These are phyloP conservation scores for Citrullus mucosospermus DNA, from an alignment of 306 rosid species.

Conservation along the genomic window DNA sequence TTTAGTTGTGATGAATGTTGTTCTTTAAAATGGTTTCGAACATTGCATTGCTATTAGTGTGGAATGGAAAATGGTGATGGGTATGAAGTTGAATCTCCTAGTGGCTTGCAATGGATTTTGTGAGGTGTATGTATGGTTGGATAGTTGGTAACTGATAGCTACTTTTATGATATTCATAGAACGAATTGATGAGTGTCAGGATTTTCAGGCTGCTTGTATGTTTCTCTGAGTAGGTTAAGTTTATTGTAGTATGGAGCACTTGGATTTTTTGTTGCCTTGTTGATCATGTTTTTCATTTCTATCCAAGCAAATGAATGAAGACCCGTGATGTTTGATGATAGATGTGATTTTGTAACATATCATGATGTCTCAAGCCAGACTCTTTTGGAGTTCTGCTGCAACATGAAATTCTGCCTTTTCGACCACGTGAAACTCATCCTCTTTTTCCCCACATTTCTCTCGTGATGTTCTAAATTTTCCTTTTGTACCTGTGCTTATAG, in stretches of 20 bases:
- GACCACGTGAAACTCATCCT: not conserved
- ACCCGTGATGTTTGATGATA: not conserved
- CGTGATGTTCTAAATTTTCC: not conserved
- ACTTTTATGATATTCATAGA: not conserved
- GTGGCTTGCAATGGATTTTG: not conserved
- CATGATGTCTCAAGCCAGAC: not conserved
- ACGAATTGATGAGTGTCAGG: not conserved
- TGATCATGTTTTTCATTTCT: not conserved
- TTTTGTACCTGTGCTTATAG: not conserved
- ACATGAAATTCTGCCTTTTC: not conserved
- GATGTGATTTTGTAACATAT: not conserved
- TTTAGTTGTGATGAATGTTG: conserved; percentile 3
- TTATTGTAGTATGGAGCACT: not conserved
- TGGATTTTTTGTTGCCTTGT: not conserved
- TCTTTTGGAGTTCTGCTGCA: not conserved
- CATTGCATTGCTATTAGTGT: not conserved
- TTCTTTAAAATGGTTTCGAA: conserved; percentile 21
- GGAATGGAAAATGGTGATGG: not conserved
- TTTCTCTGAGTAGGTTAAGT: not conserved
- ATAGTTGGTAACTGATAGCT: conserved; percentile 2
- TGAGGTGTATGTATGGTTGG: not conserved
- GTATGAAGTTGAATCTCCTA: not conserved
- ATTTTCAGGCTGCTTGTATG: not conserved
- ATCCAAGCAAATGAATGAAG: not conserved
- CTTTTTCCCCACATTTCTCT: not conserved